phyloP scores from a whole-genome alignment of 2,329 filamentous ascomycete genomes.

The Rutstroemia sp. region DNA sequence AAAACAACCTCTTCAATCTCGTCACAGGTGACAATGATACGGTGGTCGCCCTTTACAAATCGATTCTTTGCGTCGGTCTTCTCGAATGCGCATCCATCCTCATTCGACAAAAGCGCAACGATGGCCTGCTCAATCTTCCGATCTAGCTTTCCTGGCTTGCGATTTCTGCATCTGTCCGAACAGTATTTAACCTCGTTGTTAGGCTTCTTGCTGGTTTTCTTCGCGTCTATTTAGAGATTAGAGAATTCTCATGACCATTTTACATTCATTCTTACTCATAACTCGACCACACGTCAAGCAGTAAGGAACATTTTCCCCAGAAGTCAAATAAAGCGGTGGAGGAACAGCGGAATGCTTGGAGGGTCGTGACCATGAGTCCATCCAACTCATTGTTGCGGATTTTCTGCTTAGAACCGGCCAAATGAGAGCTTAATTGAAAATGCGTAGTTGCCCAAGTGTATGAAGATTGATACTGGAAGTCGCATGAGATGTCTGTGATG shows the following conservation, averaged over 20 bases:
- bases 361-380: conserved; percentile 8
- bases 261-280: not conserved
- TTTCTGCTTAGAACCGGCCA: too few species aligned
- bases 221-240: conserved; percentile 2
- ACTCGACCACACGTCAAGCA: conserved; percentile 8
- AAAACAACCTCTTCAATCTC: conserved; percentile 45
- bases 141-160: conserved; percentile 43
- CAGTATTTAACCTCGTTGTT: conserved; percentile 42
- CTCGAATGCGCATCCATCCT: conserved; percentile 27
- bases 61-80: conserved; percentile 28
- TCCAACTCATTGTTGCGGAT: conserved; percentile 7
- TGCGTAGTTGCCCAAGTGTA: too few species aligned
- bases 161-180: conserved; percentile 44
- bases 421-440: too few species aligned
- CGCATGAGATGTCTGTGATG: too few species aligned
- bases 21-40: conserved; percentile 42
- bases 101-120: conserved; percentile 29
- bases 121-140: conserved; percentile 45
- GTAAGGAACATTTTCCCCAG: conserved; percentile 4
- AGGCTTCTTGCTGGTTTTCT: conserved; percentile 3
- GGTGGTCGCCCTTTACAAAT: conserved; percentile 41
- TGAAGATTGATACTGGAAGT: too few species aligned
- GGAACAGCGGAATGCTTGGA: conserved; percentile 4
- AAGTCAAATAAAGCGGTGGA: conserved; percentile 7
- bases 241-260: not conserved